Conservation (phyloP, 2,329 filamentous ascomycete species). For the Fusarium multiceps region DNA sequence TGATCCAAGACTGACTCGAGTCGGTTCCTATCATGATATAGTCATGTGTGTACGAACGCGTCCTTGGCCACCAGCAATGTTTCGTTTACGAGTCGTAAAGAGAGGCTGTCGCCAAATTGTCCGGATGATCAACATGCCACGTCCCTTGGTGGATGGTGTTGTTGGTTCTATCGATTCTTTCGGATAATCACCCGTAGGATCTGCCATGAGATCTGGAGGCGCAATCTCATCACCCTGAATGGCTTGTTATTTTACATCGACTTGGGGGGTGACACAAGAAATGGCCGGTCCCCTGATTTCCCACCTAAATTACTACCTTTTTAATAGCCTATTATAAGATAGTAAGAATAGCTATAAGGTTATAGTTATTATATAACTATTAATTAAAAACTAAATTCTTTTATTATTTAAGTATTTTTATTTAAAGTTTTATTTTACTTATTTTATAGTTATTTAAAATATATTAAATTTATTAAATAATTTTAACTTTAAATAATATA, state of each 20-base stretch:
- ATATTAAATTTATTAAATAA: no score
- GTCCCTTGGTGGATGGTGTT: background rate
- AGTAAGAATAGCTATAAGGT: no score
- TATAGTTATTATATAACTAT: no score
- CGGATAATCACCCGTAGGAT: background rate
- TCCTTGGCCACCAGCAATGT: background rate
- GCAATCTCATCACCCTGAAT: background rate
- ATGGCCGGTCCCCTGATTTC: no score
- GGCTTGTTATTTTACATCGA: background rate
- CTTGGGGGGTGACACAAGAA: no score
- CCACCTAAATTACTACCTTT: no score
- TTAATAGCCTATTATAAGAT: no score
- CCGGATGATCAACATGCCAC: background rate
- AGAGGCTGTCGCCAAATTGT: background rate
- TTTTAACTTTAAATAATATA: no score
- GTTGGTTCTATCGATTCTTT: background rate
- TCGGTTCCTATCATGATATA: background rate
- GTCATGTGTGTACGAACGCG: background rate
- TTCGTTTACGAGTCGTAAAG: background rate
- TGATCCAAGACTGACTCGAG: background rate
- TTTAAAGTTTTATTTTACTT: no score
- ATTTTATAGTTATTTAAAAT: no score
- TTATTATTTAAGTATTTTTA: no score
- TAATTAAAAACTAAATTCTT: no score
- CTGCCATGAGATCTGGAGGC: background rate